Conservation (phyloP, 1,284 basidiomycete genomes). For the Singerocomus inundabilis region DNA sequence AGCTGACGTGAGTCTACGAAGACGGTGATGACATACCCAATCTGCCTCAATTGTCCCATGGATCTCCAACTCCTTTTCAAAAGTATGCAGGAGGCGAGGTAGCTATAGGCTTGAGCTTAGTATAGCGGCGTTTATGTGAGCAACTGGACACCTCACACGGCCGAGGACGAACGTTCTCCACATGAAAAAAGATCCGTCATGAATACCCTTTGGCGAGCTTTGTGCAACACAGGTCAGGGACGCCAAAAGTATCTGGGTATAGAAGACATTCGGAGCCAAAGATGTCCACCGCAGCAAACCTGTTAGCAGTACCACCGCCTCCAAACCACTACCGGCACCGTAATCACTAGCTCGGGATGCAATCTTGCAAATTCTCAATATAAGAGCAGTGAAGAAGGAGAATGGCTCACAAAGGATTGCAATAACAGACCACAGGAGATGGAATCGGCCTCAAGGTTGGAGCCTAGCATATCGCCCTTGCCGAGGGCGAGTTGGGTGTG, state of each 20-base stretch:
- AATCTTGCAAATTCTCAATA: slow-evolving; percentile 43
- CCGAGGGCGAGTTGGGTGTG: slow-evolving; percentile 59
- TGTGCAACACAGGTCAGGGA: slow-evolving; percentile 62
- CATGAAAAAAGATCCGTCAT: slow-evolving; percentile 40
- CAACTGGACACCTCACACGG: slow-evolving; percentile 45
- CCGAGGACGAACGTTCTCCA: slow-evolving; percentile 75
- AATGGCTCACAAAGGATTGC: slow-evolving; percentile 51
- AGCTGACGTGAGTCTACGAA: slow-evolving; percentile 7
- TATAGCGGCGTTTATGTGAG: neutral
- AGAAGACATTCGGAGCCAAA: slow-evolving; percentile 66
- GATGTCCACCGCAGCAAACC: slow-evolving; percentile 61
- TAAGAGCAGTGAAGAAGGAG: neutral
- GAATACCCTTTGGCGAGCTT: slow-evolving; percentile 36
- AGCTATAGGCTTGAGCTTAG: slow-evolving; percentile 42
- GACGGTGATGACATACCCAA: slow-evolving; percentile 45
- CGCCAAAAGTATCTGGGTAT: slow-evolving; percentile 62
- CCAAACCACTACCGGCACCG: slow-evolving; percentile 57
- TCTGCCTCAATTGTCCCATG: slow-evolving; percentile 53
- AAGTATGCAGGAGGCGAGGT: slow-evolving; percentile 52
- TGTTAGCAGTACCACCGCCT: slow-evolving; percentile 56
- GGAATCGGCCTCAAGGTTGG: slow-evolving; percentile 61
- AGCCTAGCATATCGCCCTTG: slow-evolving; percentile 54
- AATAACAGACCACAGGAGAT: slow-evolving; percentile 60
- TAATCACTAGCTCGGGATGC: slow-evolving; percentile 54
- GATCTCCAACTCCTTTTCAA: slow-evolving; percentile 52